phyloP scores from a whole-genome alignment of 1,284 basidiomycete genomes.

The Melampsora americana region DNA sequence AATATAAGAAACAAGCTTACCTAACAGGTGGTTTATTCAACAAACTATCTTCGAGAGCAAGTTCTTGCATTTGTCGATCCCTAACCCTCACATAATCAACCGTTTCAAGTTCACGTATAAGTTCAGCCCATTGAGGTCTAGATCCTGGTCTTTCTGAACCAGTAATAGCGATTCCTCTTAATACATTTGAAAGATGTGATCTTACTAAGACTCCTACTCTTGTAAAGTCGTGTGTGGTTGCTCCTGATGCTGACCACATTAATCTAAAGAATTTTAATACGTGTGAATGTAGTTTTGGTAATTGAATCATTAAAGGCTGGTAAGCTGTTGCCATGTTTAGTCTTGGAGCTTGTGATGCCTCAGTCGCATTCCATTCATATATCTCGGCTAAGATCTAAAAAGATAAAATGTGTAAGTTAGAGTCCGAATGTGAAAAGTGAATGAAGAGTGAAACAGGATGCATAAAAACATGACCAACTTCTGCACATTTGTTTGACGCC shows the following conservation, averaged over 20 bases:
- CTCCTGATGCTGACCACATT: conserved; percentile 92
- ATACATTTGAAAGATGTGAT: conserved; percentile 63
- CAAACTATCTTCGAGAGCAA: conserved; percentile 85
- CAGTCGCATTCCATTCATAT: conserved; percentile 42
- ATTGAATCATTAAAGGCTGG: conserved; percentile 85
- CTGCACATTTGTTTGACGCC: conserved; percentile 81
- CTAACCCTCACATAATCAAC: conserved; percentile 81
- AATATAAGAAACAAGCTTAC: conserved; percentile 57
- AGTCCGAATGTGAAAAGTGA: conserved; percentile 21
- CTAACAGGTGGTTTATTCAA: conserved; percentile 77
- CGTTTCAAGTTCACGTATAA: conserved; percentile 78
- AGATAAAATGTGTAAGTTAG: not conserved
- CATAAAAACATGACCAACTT: conserved; percentile 72
- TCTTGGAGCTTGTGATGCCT: conserved; percentile 21
- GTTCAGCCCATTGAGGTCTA: conserved; percentile 71
- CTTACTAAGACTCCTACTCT: conserved; percentile 76
- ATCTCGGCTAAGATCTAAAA: conserved; percentile 41
- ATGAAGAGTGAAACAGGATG: conserved; percentile 64
- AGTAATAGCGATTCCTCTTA: conserved; percentile 36
- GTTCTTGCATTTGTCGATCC: conserved; percentile 87
- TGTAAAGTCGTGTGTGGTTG: conserved; percentile 71
- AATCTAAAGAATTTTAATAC: conserved; percentile 83
- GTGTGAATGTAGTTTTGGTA: conserved; percentile 74
- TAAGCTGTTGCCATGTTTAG: conserved; percentile 58
- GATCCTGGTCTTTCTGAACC: conserved; percentile 9